These are phyloP conservation scores for Moniliella sp. DNA, from an alignment of 1,284 basidiomycete genomes.

Conservation along the genomic window DNA sequence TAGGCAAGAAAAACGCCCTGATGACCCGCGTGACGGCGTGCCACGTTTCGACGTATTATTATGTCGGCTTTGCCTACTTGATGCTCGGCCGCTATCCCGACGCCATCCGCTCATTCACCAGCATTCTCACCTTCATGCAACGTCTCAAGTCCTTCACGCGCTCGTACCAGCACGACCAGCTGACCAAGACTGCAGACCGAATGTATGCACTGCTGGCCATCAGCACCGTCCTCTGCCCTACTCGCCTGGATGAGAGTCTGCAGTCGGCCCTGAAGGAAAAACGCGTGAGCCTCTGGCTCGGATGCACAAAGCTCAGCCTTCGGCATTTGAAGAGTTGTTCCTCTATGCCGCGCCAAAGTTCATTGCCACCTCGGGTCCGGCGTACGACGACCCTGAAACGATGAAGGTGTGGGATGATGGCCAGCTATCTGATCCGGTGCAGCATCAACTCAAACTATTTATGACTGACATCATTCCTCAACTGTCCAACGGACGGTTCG, in stretches of 20 bases:
- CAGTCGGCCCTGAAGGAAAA: constrained; percentile 77
- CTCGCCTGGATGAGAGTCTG: constrained; percentile 79
- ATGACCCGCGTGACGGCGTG: constrained; percentile 28
- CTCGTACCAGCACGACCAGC: constrained; percentile 90
- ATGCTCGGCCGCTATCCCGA: constrained; percentile 83
- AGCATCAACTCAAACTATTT: constrained; percentile 65
- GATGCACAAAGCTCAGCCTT: constrained; percentile 44
- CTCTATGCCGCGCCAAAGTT: constrained; percentile 85
- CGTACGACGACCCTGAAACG: constrained; percentile 60
- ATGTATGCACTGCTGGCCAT: constrained; percentile 92
- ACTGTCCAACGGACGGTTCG: constrained; percentile 61
- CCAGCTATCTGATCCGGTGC: constrained; percentile 48
- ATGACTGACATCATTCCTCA: constrained; percentile 56
- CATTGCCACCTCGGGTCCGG: constrained; percentile 65
- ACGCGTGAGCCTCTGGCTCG: constrained; percentile 68
- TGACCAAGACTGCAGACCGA: constrained; percentile 85
- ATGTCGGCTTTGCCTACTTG: constrained; percentile 87
- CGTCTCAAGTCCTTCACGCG: constrained; percentile 54
- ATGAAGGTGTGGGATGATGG: constrained; percentile 42
- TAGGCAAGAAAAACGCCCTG: constrained; percentile 21
- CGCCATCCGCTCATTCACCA: constrained; percentile 74
- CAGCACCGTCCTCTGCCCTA: constrained; percentile 70
- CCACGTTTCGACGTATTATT: constrained; percentile 76
- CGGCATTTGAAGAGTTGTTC: constrained; percentile 78
- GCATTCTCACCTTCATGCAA: constrained; percentile 51